Conservation (phyloP, 148 eudicot genomes). For the Heliamphora exappendiculata region DNA sequence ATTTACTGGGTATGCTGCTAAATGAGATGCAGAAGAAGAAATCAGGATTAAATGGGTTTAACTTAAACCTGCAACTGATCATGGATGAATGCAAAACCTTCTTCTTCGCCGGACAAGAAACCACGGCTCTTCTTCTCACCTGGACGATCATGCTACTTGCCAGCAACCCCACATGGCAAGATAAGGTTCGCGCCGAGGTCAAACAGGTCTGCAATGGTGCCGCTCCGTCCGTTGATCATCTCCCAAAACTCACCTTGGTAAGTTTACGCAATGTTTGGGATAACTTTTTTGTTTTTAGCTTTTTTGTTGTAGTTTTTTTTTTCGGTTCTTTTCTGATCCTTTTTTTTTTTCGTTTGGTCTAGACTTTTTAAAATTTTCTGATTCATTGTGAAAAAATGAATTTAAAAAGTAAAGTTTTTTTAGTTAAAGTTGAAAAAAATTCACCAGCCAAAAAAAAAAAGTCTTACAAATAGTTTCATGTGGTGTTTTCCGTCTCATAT, state of each 20-base stretch:
- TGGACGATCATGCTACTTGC: slow-evolving; percentile 90
- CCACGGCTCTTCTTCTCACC: slow-evolving; percentile 71
- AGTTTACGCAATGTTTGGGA: slow-evolving; percentile 8
- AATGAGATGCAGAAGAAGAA: slow-evolving; percentile 57
- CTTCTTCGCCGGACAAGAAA: slow-evolving; percentile 85
- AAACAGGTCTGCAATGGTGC: slow-evolving; percentile 47
- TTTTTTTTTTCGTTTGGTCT: too few relatives aligned
- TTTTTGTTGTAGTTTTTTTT: too few relatives aligned
- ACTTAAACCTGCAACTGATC: slow-evolving; percentile 58
- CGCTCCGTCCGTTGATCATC: slow-evolving; percentile 49
- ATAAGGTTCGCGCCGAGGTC: slow-evolving; percentile 51
- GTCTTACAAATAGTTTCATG: too few relatives aligned
- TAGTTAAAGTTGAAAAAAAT: too few relatives aligned
- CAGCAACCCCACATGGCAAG: slow-evolving; percentile 72
- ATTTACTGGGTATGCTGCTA: slow-evolving; percentile 67
- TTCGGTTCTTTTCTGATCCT: too few relatives aligned
- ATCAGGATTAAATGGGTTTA: slow-evolving; percentile 23
- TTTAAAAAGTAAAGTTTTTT: too few relatives aligned
- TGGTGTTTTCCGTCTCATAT: too few relatives aligned
- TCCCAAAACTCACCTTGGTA: slow-evolving; percentile 80
- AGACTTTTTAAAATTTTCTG: too few relatives aligned
- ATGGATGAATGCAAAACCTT: slow-evolving; percentile 96
- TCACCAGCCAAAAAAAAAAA: too few relatives aligned
- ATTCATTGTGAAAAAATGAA: too few relatives aligned
- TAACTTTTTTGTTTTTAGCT: neutral